Evolutionary conservation across 2,329 filamentous ascomycete species (phyloP).

Genomic region (Fusarium hostae): DNA sequence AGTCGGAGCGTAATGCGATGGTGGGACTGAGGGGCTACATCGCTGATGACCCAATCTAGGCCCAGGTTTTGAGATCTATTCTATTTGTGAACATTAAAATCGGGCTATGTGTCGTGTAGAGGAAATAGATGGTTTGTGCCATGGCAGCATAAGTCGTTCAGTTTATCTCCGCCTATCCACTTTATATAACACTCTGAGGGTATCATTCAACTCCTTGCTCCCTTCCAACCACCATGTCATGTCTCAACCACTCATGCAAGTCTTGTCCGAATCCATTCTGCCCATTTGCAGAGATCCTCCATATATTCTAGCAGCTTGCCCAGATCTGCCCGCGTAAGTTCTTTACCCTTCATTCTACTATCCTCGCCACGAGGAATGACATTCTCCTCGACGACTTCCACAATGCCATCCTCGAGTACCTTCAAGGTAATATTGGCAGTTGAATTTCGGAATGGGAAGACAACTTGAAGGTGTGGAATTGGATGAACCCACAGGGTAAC

Average conservation of each 20-base stretch:
- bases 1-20: constrained; percentile 42
- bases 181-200: constrained; percentile 28
- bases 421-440: constrained; percentile 67
- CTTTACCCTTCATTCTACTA: constrained; percentile 49
- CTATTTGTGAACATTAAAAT: neutral
- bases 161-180: neutral
- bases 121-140: neutral
- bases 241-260: constrained; percentile 36
- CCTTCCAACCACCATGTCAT: neutral
- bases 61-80: neutral
- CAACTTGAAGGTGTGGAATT: constrained; percentile 61
- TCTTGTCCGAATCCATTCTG: constrained; percentile 61
- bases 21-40: constrained; percentile 36
- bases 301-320: constrained; percentile 59
- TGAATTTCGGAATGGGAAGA: constrained; percentile 62
- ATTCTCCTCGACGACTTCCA: constrained; percentile 70
- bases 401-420: constrained; percentile 68
- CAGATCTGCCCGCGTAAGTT: constrained; percentile 55
- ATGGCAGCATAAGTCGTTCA: neutral
- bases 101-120: neutral
- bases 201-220: constrained; percentile 41
- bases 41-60: neutral
- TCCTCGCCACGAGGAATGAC: constrained; percentile 43
- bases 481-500: constrained; percentile 64
- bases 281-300: constrained; percentile 65